phyloP scores from a whole-genome alignment of 345 rosid genomes.

The Nephelium lappaceum region DNA sequence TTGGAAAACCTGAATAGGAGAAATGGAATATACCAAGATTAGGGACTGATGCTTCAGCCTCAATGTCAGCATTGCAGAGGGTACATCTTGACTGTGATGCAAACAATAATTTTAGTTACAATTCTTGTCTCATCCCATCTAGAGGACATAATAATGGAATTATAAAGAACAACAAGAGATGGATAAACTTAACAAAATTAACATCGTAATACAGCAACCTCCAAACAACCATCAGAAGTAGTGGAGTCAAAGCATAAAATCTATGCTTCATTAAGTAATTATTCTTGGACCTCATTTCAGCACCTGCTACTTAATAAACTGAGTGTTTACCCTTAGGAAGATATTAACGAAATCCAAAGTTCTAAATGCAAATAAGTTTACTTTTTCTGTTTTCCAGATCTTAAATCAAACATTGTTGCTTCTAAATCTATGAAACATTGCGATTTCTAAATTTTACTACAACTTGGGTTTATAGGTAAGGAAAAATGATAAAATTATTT shows the following conservation, averaged over 20 bases:
- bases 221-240: neutral
- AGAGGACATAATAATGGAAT: constrained; percentile 18
- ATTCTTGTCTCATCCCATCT: constrained; percentile 28
- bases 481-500: neutral
- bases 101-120: constrained; percentile 45
- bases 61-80: constrained; percentile 82
- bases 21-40: constrained; percentile 66
- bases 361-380: neutral
- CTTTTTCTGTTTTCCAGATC: neutral
- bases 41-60: constrained; percentile 68
- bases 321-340: neutral
- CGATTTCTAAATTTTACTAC: neutral
- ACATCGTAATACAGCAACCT: neutral
- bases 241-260: neutral
- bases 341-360: neutral
- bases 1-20: constrained; percentile 7
- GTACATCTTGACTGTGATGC: constrained; percentile 87
- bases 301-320: neutral
- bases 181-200: neutral
- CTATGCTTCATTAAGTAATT: neutral
- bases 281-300: neutral
- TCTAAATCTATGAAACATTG: neutral
- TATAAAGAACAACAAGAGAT: neutral
- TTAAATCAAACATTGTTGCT: constrained; percentile 12
- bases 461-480: neutral